Conservation (phyloP, 2,329 filamentous ascomycete species). For the Botrytis pseudocinerea region DNA sequence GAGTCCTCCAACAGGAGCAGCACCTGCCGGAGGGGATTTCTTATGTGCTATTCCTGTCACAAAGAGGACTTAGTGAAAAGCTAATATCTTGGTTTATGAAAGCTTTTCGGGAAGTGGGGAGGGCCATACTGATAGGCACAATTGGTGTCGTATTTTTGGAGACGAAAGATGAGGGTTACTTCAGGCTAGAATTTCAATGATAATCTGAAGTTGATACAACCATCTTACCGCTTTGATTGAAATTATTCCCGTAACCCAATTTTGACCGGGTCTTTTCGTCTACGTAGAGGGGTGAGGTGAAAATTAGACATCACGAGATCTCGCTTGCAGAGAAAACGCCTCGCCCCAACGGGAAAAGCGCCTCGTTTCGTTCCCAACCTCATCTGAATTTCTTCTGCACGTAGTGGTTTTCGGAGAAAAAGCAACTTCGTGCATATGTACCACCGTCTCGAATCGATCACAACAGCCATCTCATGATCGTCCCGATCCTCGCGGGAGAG, state of each 20-base stretch:
- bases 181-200: constrained; percentile 15
- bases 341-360: neutral
- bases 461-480: neutral
- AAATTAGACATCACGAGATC: constrained; percentile 4
- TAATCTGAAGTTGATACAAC: neutral
- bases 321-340: neutral
- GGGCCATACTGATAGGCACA: no score
- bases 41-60: constrained; percentile 8
- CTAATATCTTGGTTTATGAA: neutral
- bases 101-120: neutral
- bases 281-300: neutral
- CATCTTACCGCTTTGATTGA: neutral
- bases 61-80: neutral
- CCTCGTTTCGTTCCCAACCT: neutral
- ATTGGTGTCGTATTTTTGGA: neutral
- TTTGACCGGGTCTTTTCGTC: neutral
- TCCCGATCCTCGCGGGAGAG: neutral
- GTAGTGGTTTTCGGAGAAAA: neutral
- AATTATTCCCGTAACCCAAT: neutral
- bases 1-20: neutral
- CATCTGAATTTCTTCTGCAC: neutral
- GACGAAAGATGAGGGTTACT: neutral
- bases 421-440: neutral
- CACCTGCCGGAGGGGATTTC: constrained; percentile 5
- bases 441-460: neutral